These are phyloP conservation scores for Mycena chlorophos DNA, from an alignment of 768 basidiomycete species.

Conservation along the genomic window DNA sequence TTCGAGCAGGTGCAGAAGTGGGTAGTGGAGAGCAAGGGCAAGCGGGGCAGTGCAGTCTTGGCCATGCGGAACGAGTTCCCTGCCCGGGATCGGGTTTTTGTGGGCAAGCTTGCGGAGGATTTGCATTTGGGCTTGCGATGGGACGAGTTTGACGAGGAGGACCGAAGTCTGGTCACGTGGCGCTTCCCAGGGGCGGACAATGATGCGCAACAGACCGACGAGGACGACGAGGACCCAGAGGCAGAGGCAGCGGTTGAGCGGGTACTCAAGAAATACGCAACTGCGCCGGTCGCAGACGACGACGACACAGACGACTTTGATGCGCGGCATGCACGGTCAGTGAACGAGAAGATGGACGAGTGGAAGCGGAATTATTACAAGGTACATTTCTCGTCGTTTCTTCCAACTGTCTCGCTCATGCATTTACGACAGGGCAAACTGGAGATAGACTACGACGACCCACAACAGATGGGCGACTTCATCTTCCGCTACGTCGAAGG, in stretches of 20 bases:
- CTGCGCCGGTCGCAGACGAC: slow-evolving; percentile 73
- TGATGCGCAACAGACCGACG: slow-evolving; percentile 10
- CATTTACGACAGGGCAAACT: slow-evolving; percentile 69
- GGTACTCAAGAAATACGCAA: slow-evolving; percentile 85
- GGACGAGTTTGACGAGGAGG: slow-evolving; percentile 90
- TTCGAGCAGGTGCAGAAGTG: slow-evolving; percentile 80
- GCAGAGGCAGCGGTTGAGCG: slow-evolving; percentile 71
- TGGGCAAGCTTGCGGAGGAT: slow-evolving; percentile 72
- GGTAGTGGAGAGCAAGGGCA: slow-evolving; percentile 50
- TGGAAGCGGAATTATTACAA: slow-evolving; percentile 92
- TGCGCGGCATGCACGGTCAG: slow-evolving; percentile 66
- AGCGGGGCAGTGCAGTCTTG: slow-evolving; percentile 45
- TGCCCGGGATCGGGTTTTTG: slow-evolving; percentile 78
- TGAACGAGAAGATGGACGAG: slow-evolving; percentile 83
- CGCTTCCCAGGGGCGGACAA: slow-evolving; percentile 48
- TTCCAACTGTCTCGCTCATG: slow-evolving; percentile 1
- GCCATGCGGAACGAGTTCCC: slow-evolving; percentile 78
- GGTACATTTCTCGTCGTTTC: slow-evolving; percentile 43
- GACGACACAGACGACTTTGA: slow-evolving; percentile 78
- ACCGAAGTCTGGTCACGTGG: slow-evolving; percentile 73
- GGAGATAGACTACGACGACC: slow-evolving; percentile 72
- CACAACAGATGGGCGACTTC: slow-evolving; percentile 67
- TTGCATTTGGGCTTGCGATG: slow-evolving; percentile 80
- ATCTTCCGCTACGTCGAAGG: slow-evolving; percentile 87
- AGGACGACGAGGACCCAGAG: slow-evolving; percentile 63